These are phyloP conservation scores for Cercospora janseana DNA, from an alignment of 2,329 filamentous ascomycete species.

Conservation along the genomic window DNA sequence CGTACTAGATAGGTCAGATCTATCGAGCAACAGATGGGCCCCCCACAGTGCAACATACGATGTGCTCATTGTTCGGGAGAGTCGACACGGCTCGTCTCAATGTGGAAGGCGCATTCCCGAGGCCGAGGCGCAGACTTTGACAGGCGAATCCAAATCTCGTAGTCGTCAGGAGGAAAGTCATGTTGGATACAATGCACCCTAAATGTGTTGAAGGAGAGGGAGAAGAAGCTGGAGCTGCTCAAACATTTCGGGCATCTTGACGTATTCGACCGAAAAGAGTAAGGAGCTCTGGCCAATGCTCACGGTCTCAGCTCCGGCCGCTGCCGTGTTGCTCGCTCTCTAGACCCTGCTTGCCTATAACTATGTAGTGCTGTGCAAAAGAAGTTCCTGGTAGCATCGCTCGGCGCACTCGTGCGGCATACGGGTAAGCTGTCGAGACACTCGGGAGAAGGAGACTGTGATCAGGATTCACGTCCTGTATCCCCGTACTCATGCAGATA, in stretches of 20 bases:
- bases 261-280: background rate
- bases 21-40: background rate
- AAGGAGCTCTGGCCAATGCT: constrained; percentile 3
- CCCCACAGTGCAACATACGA: constrained; percentile 31
- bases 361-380: no score
- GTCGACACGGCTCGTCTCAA: constrained; percentile 39
- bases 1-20: constrained; percentile 39
- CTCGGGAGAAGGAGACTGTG: no score
- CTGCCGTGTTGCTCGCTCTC: background rate
- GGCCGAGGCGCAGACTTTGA: constrained; percentile 11
- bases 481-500: no score
- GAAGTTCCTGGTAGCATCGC: no score
- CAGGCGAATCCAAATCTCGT: background rate
- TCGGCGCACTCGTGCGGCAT: no score
- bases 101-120: constrained; percentile 26
- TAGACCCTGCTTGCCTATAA: background rate
- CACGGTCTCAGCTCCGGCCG: constrained; percentile 1
- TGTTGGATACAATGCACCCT: background rate
- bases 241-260: constrained; percentile 6
- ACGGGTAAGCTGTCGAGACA: no score
- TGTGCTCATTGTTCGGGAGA: constrained; percentile 45
- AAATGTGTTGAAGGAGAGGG: background rate
- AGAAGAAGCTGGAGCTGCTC: background rate
- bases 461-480: no score
- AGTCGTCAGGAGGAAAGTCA: background rate